A percentile compares a stretch with the other conserved stretches of the same genome.
Evolutionary conservation across 257 asterid genomes (phyloP).

Genomic region (Leonotis leonurus): DNA sequence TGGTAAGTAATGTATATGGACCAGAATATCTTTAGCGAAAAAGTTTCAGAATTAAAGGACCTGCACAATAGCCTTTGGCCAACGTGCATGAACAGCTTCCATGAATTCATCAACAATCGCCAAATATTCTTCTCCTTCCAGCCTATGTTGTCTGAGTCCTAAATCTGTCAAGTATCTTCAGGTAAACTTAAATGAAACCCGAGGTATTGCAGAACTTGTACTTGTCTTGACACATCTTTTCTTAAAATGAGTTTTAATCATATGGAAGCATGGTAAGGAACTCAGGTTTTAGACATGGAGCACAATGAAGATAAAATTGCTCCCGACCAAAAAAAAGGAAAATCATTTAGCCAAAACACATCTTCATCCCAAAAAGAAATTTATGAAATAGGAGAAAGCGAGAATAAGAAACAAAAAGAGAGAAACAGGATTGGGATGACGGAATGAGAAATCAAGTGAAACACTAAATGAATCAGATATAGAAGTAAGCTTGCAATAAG

Average conservation of each 20-base stretch:
- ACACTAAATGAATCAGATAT: background rate
- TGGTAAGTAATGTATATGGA: constrained; percentile 19
- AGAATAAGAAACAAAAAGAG: constrained; percentile 10
- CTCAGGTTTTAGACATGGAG: background rate
- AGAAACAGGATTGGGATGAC: constrained; percentile 3
- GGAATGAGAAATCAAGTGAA: constrained; percentile 9
- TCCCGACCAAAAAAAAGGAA: constrained; percentile 9
- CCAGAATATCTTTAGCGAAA: constrained; percentile 11
- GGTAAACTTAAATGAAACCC: constrained; percentile 16
- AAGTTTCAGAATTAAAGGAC: constrained; percentile 30
- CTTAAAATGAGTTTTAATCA: constrained; percentile 8
- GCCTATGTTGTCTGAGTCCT: constrained; percentile 87
- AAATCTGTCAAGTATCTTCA: constrained; percentile 57
- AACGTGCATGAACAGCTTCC: constrained; percentile 99
- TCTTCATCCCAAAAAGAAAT: background rate
- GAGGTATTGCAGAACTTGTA: constrained; percentile 1
- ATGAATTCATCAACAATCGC: constrained; percentile 90
- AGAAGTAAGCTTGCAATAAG: constrained; percentile 2
- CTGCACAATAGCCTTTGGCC: constrained; percentile 99
- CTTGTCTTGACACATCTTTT: background rate
- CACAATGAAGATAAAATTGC: constrained; percentile 8
- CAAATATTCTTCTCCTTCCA: constrained; percentile 96
- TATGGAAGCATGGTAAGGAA: constrained; percentile 1
- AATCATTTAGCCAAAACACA: background rate
- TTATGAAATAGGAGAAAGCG: background rate